Percentiles rank a stretch among this genome's conserved stretches.
These are phyloP conservation scores for Penicillium paxilli DNA, from an alignment of 495 filamentous ascomycete species.

Conservation along the genomic window DNA sequence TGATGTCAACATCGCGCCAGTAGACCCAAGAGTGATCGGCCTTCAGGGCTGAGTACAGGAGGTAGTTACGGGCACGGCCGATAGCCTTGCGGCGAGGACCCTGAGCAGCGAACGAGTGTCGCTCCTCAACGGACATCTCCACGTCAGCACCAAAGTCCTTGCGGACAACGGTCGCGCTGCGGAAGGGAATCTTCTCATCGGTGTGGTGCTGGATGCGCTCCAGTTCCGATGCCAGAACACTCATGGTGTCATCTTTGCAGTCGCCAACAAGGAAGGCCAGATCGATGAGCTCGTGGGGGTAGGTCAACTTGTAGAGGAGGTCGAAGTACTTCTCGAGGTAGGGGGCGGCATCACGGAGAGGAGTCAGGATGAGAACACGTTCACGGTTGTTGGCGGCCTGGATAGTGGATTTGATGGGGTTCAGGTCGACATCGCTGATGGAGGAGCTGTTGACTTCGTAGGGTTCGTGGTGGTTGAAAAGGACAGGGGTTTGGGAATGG, in stretches of 20 bases:
- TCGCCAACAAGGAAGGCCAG: slow-evolving; percentile 84
- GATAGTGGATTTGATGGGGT: slow-evolving; percentile 77
- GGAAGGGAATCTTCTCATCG: slow-evolving; percentile 73
- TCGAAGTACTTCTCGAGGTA: slow-evolving; percentile 91
- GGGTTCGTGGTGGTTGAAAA: slow-evolving; percentile 93
- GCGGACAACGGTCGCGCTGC: slow-evolving; percentile 76
- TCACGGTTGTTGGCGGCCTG: slow-evolving; percentile 78
- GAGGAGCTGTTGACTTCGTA: slow-evolving; percentile 76
- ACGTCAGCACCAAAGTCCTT: slow-evolving; percentile 81
- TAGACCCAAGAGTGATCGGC: slow-evolving; percentile 98
- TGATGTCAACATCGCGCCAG: slow-evolving; percentile 97
- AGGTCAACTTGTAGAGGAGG: slow-evolving; percentile 83
- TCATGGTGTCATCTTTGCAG: slow-evolving; percentile 84
- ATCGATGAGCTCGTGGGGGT: slow-evolving; percentile 94
- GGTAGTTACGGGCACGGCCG: slow-evolving; percentile 87
- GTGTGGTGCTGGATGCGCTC: slow-evolving; percentile 82
- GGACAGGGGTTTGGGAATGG: slow-evolving; percentile 81
- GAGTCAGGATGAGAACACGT: slow-evolving; percentile 91
- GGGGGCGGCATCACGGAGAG: slow-evolving; percentile 81
- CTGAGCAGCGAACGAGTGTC: slow-evolving; percentile 72
- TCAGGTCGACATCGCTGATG: slow-evolving; percentile 81
- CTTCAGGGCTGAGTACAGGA: slow-evolving; percentile 81
- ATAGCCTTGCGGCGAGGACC: slow-evolving; percentile 88
- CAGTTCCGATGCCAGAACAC: slow-evolving; percentile 75
- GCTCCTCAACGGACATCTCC: slow-evolving; percentile 62